Percentiles rank a stretch among this genome's conserved stretches.
These are phyloP conservation scores for Nitzschia palea DNA, from an alignment of 108 stramenopile species.

Conservation along the genomic window DNA sequence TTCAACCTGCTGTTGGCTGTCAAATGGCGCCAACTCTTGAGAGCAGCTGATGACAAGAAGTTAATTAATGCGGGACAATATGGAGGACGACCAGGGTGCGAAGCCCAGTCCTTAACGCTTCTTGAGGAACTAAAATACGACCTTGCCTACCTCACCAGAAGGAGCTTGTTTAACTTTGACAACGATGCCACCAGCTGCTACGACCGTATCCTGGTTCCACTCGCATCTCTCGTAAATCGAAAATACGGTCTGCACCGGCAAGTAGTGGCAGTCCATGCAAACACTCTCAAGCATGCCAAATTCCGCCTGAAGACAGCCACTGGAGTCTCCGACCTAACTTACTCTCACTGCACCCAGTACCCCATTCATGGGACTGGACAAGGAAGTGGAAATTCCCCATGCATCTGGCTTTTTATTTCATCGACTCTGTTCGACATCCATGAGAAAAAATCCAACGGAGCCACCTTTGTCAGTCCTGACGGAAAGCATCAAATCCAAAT, in stretches of 20 bases:
- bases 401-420: slow-evolving; percentile 3
- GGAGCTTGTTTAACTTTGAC: no score
- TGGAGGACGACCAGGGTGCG: slow-evolving; percentile 2
- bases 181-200: slow-evolving; percentile 5
- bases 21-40: background rate
- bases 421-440: background rate
- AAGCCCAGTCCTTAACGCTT: no score
- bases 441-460: background rate
- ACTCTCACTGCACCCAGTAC: background rate
- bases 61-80: background rate
- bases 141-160: background rate
- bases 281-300: background rate
- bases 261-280: background rate
- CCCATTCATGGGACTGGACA: slow-evolving; percentile 9
- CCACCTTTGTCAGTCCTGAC: background rate
- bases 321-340: background rate
- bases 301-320: background rate
- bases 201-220: background rate
- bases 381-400: background rate
- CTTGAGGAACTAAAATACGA: slow-evolving; percentile 2
- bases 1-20: background rate
- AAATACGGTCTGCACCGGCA: no score
- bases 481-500: background rate
- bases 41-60: background rate
- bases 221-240: no score